These are phyloP conservation scores for Pachysandra terminalis DNA, from an alignment of 164 flowering plant species.

Conservation along the genomic window DNA sequence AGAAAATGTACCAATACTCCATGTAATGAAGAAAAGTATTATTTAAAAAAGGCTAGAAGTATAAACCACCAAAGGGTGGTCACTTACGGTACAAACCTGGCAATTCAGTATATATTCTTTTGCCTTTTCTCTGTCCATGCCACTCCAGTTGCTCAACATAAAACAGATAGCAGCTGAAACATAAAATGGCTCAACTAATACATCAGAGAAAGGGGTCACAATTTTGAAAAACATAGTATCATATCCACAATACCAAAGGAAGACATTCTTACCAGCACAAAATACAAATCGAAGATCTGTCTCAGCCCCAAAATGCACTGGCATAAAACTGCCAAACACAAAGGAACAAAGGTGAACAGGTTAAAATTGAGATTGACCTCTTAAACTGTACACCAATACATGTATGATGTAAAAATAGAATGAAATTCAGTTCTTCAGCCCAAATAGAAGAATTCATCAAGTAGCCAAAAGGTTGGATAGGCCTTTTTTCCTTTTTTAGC, in stretches of 20 bases:
- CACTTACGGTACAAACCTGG: conserved; percentile 50
- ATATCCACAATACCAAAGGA: neutral
- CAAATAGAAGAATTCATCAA: neutral
- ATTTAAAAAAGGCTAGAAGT: neutral
- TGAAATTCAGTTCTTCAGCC: neutral
- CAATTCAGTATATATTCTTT: conserved; percentile 71
- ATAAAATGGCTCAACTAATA: conserved; percentile 14
- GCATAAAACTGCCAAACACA: conserved; percentile 65
- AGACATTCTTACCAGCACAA: conserved; percentile 75
- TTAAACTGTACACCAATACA: neutral
- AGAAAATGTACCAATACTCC: neutral
- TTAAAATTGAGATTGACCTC: neutral
- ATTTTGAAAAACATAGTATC: neutral
- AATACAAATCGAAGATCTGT: conserved; percentile 82
- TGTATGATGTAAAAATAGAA: neutral
- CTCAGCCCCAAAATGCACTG: conserved; percentile 80
- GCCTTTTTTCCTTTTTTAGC: neutral
- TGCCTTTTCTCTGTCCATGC: conserved; percentile 81
- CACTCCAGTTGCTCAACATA: conserved; percentile 85
- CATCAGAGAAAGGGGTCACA: neutral
- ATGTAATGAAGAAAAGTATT: neutral
- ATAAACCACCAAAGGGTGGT: neutral
- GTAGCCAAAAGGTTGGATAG: neutral
- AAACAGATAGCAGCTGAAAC: conserved; percentile 77
- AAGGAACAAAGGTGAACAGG: neutral